phyloP scores from a whole-genome alignment of 768 basidiomycete species.

The Boletus reticuloceps region DNA sequence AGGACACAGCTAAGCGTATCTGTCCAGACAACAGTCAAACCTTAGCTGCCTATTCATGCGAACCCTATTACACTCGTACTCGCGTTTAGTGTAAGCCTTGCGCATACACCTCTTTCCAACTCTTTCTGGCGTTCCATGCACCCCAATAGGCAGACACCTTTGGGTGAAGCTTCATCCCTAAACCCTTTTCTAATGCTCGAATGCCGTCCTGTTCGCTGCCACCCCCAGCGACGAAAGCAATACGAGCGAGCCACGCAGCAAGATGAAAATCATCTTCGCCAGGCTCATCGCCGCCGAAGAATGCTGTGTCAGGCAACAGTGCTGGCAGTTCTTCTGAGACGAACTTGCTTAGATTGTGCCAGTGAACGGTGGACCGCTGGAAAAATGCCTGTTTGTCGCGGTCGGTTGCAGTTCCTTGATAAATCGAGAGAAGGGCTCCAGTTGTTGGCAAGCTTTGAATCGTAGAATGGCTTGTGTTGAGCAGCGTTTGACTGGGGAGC shows the following conservation, averaged over 20 bases:
- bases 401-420: conserved; percentile 37
- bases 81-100: conserved; percentile 40
- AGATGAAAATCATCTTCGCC: conserved; percentile 58
- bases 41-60: not conserved
- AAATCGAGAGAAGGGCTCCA: conserved; percentile 40
- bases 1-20: conserved; percentile 39
- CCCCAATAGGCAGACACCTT: conserved; percentile 42
- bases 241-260: conserved; percentile 50
- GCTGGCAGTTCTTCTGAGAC: conserved; percentile 39
- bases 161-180: conserved; percentile 35
- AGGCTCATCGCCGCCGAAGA: conserved; percentile 46
- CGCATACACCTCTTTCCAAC: conserved; percentile 45
- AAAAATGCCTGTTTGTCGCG: conserved; percentile 40
- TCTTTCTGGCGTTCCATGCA: conserved; percentile 44
- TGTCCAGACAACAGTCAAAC: conserved; percentile 12
- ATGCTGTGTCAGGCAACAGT: conserved; percentile 41
- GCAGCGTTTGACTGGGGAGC: conserved; percentile 33
- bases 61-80: not conserved
- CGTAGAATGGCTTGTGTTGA: conserved; percentile 43
- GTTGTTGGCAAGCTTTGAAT: conserved; percentile 40
- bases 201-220: conserved; percentile 36
- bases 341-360: conserved; percentile 36
- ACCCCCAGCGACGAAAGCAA: conserved; percentile 39
- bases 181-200: conserved; percentile 37
- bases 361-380: conserved; percentile 36